phyloP scores from a whole-genome alignment of 129 eudicot genomes.

The Artemisia tridentata region DNA sequence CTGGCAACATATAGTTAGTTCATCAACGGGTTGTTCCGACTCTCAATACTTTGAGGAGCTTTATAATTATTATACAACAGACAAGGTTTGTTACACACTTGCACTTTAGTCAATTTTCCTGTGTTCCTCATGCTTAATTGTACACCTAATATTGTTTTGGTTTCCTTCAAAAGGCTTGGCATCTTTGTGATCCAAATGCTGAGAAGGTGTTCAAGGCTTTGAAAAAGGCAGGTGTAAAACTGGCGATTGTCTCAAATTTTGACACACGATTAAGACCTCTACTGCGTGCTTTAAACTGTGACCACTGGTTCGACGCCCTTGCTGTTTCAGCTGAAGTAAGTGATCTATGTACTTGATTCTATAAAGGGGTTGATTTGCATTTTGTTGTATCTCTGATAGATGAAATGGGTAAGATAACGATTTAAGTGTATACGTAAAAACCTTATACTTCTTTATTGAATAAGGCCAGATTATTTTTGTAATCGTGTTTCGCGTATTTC shows the following conservation, averaged over 20 bases:
- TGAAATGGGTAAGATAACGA: no score
- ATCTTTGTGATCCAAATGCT: constrained; percentile 90
- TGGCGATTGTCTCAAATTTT: constrained; percentile 92
- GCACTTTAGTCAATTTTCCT: background rate
- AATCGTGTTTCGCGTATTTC: no score
- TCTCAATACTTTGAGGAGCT: constrained; percentile 97
- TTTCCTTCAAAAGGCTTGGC: constrained; percentile 73
- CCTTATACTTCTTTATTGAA: no score
- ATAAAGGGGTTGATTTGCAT: no score
- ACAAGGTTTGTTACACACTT: constrained; percentile 50
- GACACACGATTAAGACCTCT: constrained; percentile 90
- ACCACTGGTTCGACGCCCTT: constrained; percentile 97
- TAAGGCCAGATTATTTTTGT: no score
- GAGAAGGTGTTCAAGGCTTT: constrained; percentile 79
- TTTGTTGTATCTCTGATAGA: no score
- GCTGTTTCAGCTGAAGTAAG: constrained; percentile 99
- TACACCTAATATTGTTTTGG: background rate
- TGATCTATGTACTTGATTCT: constrained; percentile 5
- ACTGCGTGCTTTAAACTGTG: constrained; percentile 80
- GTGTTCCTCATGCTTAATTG: background rate
- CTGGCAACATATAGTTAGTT: constrained; percentile 96
- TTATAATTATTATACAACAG: constrained; percentile 87
- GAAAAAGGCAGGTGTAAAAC: constrained; percentile 73
- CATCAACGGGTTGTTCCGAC: constrained; percentile 95
- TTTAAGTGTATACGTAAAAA: no score